Evolutionary conservation across 192 early-diverging fungal genomes (phyloP).

Genomic region (Coemansia sp.): DNA sequence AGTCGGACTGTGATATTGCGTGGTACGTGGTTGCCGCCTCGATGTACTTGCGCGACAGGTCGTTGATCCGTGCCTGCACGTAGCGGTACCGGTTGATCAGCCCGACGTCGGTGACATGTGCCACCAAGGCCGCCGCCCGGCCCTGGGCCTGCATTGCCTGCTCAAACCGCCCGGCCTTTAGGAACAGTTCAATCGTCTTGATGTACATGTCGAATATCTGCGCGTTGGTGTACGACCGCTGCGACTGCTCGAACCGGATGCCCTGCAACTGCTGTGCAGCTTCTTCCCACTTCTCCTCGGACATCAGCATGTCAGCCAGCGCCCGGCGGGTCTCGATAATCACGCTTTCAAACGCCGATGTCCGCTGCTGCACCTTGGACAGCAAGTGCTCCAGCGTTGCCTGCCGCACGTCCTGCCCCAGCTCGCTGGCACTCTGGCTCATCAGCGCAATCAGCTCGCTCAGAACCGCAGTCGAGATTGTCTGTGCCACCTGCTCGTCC

Average conservation of each 20-base stretch:
- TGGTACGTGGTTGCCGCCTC: constrained; percentile 82
- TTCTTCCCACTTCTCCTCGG: constrained; percentile 74
- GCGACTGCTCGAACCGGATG: constrained; percentile 87
- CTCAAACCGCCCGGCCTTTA: constrained; percentile 78
- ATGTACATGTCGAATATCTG: constrained; percentile 80
- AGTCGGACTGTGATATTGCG: constrained; percentile 69
- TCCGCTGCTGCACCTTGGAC: constrained; percentile 64
- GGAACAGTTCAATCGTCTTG: constrained; percentile 75
- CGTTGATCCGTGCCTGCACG: constrained; percentile 78
- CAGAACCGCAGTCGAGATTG: constrained; percentile 70
- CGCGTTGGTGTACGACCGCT: constrained; percentile 60
- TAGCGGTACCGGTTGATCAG: constrained; percentile 68
- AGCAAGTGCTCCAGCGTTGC: constrained; percentile 65
- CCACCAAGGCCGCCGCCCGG: constrained; percentile 70
- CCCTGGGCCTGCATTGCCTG: constrained; percentile 79
- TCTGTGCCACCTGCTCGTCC: constrained; percentile 66
- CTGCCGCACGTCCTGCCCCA: constrained; percentile 46
- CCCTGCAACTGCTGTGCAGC: constrained; percentile 84
- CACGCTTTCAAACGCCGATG: constrained; percentile 75
- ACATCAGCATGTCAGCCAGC: constrained; percentile 68
- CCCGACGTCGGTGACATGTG: constrained; percentile 49
- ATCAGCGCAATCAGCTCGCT: constrained; percentile 65
- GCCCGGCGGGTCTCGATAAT: constrained; percentile 60
- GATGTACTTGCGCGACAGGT: constrained; percentile 81
- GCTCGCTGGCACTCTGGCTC: constrained; percentile 43